phyloP scores from a whole-genome alignment of 306 rosid genomes.

The Echinosophora koreensis region DNA sequence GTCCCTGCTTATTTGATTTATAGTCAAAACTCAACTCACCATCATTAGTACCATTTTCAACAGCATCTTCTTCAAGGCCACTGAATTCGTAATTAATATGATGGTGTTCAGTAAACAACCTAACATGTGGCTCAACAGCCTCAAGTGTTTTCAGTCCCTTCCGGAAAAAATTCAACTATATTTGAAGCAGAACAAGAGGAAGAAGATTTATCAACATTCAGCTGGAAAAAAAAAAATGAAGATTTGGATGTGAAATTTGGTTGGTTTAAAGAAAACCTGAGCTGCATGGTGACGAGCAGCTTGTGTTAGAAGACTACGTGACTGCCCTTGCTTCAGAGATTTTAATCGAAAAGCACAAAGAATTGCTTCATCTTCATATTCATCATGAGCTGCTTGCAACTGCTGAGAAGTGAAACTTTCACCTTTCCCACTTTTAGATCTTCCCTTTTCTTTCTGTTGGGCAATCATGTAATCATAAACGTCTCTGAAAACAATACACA shows the following conservation, averaged over 20 bases:
- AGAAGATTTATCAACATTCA: constrained; percentile 34
- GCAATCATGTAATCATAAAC: constrained; percentile 75
- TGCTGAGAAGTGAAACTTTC: constrained; percentile 70
- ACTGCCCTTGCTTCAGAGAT: constrained; percentile 89
- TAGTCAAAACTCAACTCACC: constrained; percentile 82
- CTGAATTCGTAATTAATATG: constrained; percentile 85
- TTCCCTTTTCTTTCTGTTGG: constrained; percentile 82
- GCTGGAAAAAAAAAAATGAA: constrained; percentile 14
- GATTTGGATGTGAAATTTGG: constrained; percentile 32
- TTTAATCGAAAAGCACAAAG: constrained; percentile 80
- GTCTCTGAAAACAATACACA: constrained; percentile 63
- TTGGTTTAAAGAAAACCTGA: constrained; percentile 58
- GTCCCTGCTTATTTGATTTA: constrained; percentile 61
- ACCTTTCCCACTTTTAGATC: constrained; percentile 75
- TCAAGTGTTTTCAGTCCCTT: constrained; percentile 88
- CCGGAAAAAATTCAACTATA: constrained; percentile 84
- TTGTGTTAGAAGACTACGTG: constrained; percentile 90
- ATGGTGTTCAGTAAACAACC: constrained; percentile 65
- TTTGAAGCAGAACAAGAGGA: constrained; percentile 39
- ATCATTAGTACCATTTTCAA: constrained; percentile 50
- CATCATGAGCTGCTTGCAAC: constrained; percentile 75
- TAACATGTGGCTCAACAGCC: constrained; percentile 85
- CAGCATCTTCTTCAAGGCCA: constrained; percentile 76
- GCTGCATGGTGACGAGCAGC: constrained; percentile 96
- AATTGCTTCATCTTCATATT: constrained; percentile 78